These are phyloP conservation scores for Auriscalpium vulgare DNA, from an alignment of 768 basidiomycete genomes.

Conservation along the genomic window DNA sequence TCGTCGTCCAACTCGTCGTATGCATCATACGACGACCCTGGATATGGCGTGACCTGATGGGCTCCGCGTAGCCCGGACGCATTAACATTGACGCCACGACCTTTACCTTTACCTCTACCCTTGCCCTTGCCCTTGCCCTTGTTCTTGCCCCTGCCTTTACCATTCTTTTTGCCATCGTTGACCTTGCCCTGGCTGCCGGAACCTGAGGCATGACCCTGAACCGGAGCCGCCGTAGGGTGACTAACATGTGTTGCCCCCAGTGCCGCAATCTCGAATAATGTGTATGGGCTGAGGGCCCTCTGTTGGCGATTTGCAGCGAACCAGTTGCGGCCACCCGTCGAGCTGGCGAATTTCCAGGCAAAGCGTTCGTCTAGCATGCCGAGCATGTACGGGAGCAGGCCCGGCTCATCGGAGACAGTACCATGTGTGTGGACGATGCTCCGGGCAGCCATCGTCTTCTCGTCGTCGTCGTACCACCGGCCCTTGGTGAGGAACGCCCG, in stretches of 20 bases:
- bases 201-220: no score
- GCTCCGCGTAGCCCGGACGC: no score
- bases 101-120: neutral
- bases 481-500: conserved; percentile 32
- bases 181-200: no score
- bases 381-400: conserved; percentile 1
- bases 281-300: no score
- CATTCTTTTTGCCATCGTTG: neutral
- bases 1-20: conserved; percentile 1
- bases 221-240: no score
- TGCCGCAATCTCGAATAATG: no score
- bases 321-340: conserved; percentile 1
- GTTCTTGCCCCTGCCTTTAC: neutral
- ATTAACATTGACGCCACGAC: no score
- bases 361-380: conserved; percentile 1
- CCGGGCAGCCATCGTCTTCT: neutral
- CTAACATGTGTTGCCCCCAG: no score
- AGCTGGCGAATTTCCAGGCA: neutral
- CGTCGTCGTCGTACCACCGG: conserved; percentile 37
- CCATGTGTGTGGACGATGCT: neutral
- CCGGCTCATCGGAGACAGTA: neutral
- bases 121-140: neutral
- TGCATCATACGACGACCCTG: no score
- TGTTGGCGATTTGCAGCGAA: neutral
- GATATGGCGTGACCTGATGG: no score